A percentile compares a stretch with the other conserved stretches of the same genome.
Conservation (phyloP, 805 yeast genomes). For the Blastobotrys attinorum region DNA sequence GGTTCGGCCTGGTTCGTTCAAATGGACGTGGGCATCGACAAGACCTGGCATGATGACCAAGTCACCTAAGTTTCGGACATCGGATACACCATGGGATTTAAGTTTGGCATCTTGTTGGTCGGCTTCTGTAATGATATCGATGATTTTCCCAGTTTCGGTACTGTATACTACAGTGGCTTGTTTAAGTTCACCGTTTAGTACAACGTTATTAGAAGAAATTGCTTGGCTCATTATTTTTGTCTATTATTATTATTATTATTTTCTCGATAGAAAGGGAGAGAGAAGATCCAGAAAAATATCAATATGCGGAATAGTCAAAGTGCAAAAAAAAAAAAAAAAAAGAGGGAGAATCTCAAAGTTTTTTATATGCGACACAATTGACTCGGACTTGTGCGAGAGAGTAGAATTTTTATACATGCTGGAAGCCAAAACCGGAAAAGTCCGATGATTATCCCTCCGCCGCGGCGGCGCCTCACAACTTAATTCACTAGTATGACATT, state of each 20-base stretch:
- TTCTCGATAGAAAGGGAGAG: neutral
- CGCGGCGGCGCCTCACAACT: no score
- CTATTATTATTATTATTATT: neutral
- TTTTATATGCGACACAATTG: neutral
- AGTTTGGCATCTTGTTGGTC: neutral
- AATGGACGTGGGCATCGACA: conserved; percentile 89
- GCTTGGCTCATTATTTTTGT: conserved; percentile 30
- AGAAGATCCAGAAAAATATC: neutral
- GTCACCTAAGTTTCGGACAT: conserved; percentile 47
- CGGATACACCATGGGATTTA: conserved; percentile 2
- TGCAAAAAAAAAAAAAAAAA: no score
- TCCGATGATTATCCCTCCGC: neutral
- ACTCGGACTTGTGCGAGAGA: neutral
- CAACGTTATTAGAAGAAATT: conserved; percentile 51
- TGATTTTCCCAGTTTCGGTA: conserved; percentile 29
- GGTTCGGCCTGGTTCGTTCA: conserved; percentile 96
- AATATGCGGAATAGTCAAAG: no score
- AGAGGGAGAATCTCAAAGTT: no score
- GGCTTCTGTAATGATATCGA: conserved; percentile 1
- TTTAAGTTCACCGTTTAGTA: conserved; percentile 36
- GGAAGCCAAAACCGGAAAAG: neutral
- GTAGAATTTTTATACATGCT: neutral
- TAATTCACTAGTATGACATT: no score
- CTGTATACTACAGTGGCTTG: conserved; percentile 67
- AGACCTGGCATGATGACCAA: conserved; percentile 75